These are phyloP conservation scores for Juncus effusus DNA, from an alignment of 176 grass and related monocot species.

Conservation along the genomic window DNA sequence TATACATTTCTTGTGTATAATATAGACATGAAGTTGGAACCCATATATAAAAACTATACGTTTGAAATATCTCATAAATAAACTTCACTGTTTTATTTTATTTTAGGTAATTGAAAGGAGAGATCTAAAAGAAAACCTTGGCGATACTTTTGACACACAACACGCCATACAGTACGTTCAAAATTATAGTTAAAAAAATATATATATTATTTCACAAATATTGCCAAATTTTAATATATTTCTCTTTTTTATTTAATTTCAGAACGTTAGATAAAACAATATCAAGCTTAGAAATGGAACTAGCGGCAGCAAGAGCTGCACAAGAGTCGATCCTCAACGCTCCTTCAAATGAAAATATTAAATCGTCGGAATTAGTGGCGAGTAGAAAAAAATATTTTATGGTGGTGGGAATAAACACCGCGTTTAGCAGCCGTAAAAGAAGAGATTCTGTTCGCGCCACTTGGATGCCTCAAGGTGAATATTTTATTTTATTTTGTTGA, in stretches of 20 bases:
- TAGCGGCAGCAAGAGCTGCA: constrained; percentile 57
- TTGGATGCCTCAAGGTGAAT: constrained; percentile 91
- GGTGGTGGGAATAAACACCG: constrained; percentile 91
- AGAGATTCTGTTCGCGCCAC: constrained; percentile 85
- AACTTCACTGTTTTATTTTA: neutral
- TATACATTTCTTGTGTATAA: too few relatives aligned
- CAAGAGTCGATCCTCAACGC: constrained; percentile 59
- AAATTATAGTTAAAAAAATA: neutral
- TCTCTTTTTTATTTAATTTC: constrained; percentile 1
- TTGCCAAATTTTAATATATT: neutral
- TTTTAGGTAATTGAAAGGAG: constrained; percentile 21
- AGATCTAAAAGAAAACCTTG: constrained; percentile 32
- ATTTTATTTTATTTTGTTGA: neutral
- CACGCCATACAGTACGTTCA: constrained; percentile 68
- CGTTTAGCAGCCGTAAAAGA: constrained; percentile 82
- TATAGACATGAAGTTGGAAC: too few relatives aligned
- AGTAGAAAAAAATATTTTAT: constrained; percentile 58
- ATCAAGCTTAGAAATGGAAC: constrained; percentile 78
- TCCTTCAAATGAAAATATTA: constrained; percentile 32
- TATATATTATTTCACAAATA: neutral
- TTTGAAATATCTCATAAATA: too few relatives aligned
- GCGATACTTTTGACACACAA: constrained; percentile 48
- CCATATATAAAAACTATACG: too few relatives aligned
- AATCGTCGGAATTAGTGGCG: constrained; percentile 16
- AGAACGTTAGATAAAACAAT: constrained; percentile 86